phyloP scores from a whole-genome alignment of 139 green algal species.

The Tetradesmus lagerheimii region DNA sequence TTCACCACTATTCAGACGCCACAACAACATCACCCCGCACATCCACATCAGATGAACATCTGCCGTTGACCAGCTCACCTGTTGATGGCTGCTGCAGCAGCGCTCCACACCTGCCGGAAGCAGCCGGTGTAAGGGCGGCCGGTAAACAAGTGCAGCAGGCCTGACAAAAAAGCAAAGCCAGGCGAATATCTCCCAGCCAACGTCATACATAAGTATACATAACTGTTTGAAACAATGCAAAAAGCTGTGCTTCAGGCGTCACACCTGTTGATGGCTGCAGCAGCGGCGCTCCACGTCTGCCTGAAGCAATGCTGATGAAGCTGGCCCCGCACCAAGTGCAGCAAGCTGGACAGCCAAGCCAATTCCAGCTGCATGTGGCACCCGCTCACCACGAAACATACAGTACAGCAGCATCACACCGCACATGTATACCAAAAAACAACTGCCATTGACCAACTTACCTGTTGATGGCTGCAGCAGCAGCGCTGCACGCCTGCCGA shows the following conservation, averaged over 20 bases:
- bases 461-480: conserved; percentile 43
- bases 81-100: conserved; percentile 36
- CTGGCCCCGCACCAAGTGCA: background rate
- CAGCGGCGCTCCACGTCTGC: conserved; percentile 33
- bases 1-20: conserved; percentile 5
- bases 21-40: background rate
- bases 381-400: conserved; percentile 25
- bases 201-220: background rate
- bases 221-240: too few relatives aligned
- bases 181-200: background rate
- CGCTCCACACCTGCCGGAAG: conserved; percentile 38
- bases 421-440: background rate
- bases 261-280: conserved; percentile 45
- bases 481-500: conserved; percentile 29
- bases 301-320: conserved; percentile 45
- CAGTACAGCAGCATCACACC: background rate
- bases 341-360: too few relatives aligned
- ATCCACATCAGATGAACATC: background rate
- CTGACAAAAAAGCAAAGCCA: background rate
- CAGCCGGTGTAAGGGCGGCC: conserved; percentile 2
- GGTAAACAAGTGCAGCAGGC: background rate
- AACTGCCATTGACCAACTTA: background rate
- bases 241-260: too few relatives aligned
- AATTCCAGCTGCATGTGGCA: too few relatives aligned
- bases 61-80: background rate